Conservation (phyloP, 768 basidiomycete genomes). For the Cyathus striatus region DNA sequence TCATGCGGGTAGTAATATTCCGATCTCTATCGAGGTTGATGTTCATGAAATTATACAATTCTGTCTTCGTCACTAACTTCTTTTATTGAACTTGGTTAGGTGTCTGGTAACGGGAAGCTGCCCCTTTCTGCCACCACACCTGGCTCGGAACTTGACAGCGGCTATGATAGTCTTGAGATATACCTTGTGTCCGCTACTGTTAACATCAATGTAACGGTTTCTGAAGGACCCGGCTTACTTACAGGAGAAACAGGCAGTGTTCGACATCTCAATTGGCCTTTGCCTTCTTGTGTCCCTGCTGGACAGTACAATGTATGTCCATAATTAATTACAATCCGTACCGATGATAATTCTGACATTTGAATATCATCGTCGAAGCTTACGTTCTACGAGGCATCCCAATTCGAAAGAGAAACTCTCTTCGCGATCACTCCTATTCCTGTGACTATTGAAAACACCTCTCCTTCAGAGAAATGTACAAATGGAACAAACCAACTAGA, state of each 20-base stretch:
- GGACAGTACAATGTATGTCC: constrained; percentile 39
- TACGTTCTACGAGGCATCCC: constrained; percentile 39
- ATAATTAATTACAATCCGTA: background rate
- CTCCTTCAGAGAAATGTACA: constrained; percentile 17
- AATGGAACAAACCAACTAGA: constrained; percentile 14
- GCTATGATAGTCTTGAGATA: constrained; percentile 33
- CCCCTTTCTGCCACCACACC: constrained; percentile 25
- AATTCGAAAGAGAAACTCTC: constrained; percentile 21
- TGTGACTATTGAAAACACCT: constrained; percentile 24
- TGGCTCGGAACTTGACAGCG: constrained; percentile 26
- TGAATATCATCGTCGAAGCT: constrained; percentile 20
- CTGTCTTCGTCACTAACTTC: background rate
- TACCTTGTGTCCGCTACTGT: constrained; percentile 35
- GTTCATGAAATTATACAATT: background rate
- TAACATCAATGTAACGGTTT: constrained; percentile 35
- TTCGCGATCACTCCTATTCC: constrained; percentile 38
- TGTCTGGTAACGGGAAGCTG: constrained; percentile 43
- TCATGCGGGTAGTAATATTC: constrained; percentile 17
- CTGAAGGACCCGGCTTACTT: constrained; percentile 27
- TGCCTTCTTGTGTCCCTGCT: constrained; percentile 34
- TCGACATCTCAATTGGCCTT: constrained; percentile 27
- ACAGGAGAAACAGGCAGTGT: constrained; percentile 35
- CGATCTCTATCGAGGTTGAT: constrained; percentile 21
- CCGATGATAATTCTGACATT: constrained; percentile 3
- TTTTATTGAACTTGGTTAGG: constrained; percentile 10